Conservation (phyloP, 192 early-diverging fungal species). For the Cladochytrium replicatum region DNA sequence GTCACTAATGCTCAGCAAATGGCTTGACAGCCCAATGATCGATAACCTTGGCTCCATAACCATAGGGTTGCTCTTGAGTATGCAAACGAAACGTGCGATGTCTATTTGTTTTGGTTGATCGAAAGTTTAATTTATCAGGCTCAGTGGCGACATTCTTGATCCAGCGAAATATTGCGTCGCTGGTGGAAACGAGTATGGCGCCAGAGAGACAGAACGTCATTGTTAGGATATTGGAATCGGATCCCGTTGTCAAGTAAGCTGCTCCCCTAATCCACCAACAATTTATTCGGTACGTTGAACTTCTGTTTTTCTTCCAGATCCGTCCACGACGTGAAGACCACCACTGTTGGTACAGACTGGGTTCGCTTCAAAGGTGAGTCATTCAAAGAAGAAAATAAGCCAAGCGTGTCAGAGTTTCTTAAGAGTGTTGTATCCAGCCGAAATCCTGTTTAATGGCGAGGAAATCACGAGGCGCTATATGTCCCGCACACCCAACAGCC, state of each 20-base stretch:
- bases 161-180: conserved; percentile 33
- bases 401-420: no score
- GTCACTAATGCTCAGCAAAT: conserved; percentile 29
- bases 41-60: conserved; percentile 40
- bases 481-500: conserved; percentile 3
- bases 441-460: conserved; percentile 47
- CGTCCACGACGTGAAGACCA: conserved; percentile 51
- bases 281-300: neutral
- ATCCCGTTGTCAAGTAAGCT: conserved; percentile 37
- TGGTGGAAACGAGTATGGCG: conserved; percentile 36
- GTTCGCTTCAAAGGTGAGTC: conserved; percentile 39
- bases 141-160: conserved; percentile 39
- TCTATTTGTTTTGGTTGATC: no score
- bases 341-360: conserved; percentile 35
- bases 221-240: conserved; percentile 30
- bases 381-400: no score
- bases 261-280: neutral
- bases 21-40: conserved; percentile 25
- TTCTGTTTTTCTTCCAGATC: conserved; percentile 14
- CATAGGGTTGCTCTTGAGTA: conserved; percentile 38
- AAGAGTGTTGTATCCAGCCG: conserved; percentile 14
- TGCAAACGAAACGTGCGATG: no score
- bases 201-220: conserved; percentile 20
- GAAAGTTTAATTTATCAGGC: no score
- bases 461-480: conserved; percentile 38